Evolutionary conservation across 140 eudicot genomes (phyloP), one percentile per base, ranked within the genome.

Genomic region (Flaveria floridana): DNA sequence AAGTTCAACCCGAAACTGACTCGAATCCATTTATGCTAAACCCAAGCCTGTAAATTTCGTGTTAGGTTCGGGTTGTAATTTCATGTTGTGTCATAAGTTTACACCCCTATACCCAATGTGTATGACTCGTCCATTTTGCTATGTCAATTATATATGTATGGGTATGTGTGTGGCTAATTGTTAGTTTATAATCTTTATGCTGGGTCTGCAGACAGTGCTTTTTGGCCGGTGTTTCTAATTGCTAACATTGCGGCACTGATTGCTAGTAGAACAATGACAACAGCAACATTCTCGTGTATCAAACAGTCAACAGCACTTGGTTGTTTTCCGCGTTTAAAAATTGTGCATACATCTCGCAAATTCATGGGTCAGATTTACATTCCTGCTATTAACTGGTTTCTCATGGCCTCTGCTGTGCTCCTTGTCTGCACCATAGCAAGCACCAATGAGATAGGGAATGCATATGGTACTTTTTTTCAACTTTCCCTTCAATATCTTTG

Each of bases 291-390:
- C 72, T 90, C 98, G 19, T 93, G 98, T 51, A 90, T 93, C 68
- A 90, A 90, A 82, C 98, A 93, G 74, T 93, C 98, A 58, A 82
- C 94, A 71, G 87, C 97, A 7, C 96, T 93, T 20, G 98, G 98
- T 77, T 93, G 98, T 74, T 93, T 93, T 78, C 98, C 98, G 72
- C 88, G 97, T 41, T 89, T 93, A 61, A 93, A 93, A 80, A 93
- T 93, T 51, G 85, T 93, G 66, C 98, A 93, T 68, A 93, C 97
- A 48, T 93, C 98, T 63, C 85, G 96, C 73, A 93, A 90, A 28
- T 90, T 93, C 81, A 93, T 90, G 98, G 98, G 96, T 55, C 98
- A 93, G 80, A 93, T 93, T 74, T 93, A 93, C 77, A 93, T 93
- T 69, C 98, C 98, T 23, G 97, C 87, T 20, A 81, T 93, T 73